These are phyloP conservation scores for Helotiales sp. DNA, from an alignment of 2,329 filamentous ascomycete genomes.

Conservation along the genomic window DNA sequence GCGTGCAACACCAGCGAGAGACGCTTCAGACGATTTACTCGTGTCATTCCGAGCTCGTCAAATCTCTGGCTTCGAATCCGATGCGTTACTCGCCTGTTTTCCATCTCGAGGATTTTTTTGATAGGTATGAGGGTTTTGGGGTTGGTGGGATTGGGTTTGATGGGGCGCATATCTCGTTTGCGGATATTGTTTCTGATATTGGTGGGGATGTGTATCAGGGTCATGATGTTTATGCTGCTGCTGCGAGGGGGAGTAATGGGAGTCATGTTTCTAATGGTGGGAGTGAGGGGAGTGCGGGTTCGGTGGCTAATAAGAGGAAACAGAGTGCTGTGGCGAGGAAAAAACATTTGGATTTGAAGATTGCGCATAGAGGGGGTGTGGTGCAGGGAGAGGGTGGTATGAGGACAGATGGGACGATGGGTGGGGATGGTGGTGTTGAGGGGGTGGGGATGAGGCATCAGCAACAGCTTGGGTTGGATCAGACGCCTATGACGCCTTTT, in stretches of 20 bases:
- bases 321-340: constrained; percentile 36
- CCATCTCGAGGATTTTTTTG: constrained; percentile 85
- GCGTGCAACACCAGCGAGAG: constrained; percentile 77
- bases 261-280: constrained; percentile 1
- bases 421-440: too few relatives aligned
- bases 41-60: constrained; percentile 79
- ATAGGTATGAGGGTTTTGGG: constrained; percentile 66
- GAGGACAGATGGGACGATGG: too few relatives aligned
- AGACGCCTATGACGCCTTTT: constrained; percentile 15
- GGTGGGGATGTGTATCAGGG: constrained; percentile 55
- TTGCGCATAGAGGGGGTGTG: too few relatives aligned
- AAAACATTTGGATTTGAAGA: constrained; percentile 37
- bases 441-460: too few relatives aligned
- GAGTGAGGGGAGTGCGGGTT: not conserved
- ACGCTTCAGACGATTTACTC: constrained; percentile 75
- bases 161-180: constrained; percentile 70
- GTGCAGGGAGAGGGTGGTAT: too few relatives aligned
- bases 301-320: constrained; percentile 18
- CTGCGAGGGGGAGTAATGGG: constrained; percentile 40
- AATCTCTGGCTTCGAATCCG: constrained; percentile 64
- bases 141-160: too few relatives aligned
- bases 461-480: constrained; percentile 8
- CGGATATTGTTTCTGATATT: constrained; percentile 64
- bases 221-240: constrained; percentile 49
- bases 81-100: constrained; percentile 78